Evolutionary conservation across 345 rosid genomes (phyloP).

Genomic region (Noccaea caerulescens): DNA sequence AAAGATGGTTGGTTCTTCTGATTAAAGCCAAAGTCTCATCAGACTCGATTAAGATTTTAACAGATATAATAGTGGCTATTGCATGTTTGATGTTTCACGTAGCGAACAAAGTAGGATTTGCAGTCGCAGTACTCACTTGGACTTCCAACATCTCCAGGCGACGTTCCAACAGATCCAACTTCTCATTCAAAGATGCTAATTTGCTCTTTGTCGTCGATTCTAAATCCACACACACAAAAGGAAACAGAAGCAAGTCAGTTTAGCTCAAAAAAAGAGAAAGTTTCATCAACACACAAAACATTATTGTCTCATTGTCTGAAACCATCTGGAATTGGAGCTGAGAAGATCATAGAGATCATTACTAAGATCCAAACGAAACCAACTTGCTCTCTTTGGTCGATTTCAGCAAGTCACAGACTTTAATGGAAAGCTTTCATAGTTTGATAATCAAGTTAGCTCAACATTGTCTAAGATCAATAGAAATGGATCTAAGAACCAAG

Average conservation of each 20-base stretch:
- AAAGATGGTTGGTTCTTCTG: conserved; percentile 10
- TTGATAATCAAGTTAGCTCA: not conserved
- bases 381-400: too few relatives aligned
- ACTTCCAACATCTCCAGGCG: conserved; percentile 88
- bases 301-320: not conserved
- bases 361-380: not conserved
- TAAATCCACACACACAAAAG: conserved; percentile 32
- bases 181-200: conserved; percentile 79
- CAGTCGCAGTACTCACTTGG: conserved; percentile 86
- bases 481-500: conserved; percentile 26
- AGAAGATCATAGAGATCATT: not conserved
- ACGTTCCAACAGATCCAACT: conserved; percentile 85
- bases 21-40: conserved; percentile 13
- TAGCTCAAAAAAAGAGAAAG: not conserved
- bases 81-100: conserved; percentile 46
- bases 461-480: not conserved
- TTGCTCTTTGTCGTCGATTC: conserved; percentile 94
- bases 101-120: conserved; percentile 79
- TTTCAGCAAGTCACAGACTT: not conserved
- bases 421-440: not conserved
- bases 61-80: not conserved
- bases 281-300: conserved; percentile 21
- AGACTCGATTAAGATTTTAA: not conserved
- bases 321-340: not conserved
- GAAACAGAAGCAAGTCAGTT: conserved; percentile 8